These are phyloP conservation scores for Mediolabrus comicus DNA, from an alignment of 108 stramenopile genomes.

Conservation along the genomic window DNA sequence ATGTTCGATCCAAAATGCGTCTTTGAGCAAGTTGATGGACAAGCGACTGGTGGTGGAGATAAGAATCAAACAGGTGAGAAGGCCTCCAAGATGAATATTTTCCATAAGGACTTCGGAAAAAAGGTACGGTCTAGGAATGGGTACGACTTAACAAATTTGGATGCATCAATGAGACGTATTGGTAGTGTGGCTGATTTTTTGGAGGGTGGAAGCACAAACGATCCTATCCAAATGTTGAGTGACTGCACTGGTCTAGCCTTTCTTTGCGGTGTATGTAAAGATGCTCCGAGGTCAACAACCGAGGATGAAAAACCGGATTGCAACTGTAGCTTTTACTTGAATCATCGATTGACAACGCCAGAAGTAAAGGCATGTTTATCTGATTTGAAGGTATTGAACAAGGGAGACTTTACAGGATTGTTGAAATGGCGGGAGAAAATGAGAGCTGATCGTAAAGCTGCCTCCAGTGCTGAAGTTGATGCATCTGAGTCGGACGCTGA, in stretches of 20 bases:
- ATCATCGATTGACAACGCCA: constrained; percentile 79
- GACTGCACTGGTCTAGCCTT: constrained; percentile 89
- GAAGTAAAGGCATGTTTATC: constrained; percentile 87
- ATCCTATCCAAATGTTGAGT: constrained; percentile 91
- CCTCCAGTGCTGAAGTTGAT: constrained; percentile 43
- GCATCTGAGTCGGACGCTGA: constrained; percentile 43
- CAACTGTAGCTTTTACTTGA: constrained; percentile 63
- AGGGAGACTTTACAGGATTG: constrained; percentile 93
- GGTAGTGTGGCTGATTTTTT: constrained; percentile 84
- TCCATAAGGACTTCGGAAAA: constrained; percentile 93
- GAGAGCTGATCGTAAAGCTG: constrained; percentile 58
- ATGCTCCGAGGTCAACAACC: constrained; percentile 9
- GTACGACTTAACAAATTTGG: constrained; percentile 88
- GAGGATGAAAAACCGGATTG: constrained; percentile 42
- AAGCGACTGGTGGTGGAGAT: constrained; percentile 67
- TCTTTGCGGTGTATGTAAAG: constrained; percentile 54
- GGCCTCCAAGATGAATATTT: constrained; percentile 62
- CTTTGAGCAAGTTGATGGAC: constrained; percentile 86
- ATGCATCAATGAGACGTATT: constrained; percentile 77
- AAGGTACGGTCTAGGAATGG: constrained; percentile 86
- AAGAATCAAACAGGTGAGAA: constrained; percentile 43
- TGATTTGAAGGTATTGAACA: constrained; percentile 94
- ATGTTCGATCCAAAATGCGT: constrained; percentile 98
- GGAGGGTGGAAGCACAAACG: constrained; percentile 56
- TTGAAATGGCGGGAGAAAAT: constrained; percentile 93